Percentiles rank a stretch among this genome's conserved stretches.
These are phyloP conservation scores for Tetracladium marchalianum DNA, from an alignment of 495 filamentous ascomycete genomes.

Conservation along the genomic window DNA sequence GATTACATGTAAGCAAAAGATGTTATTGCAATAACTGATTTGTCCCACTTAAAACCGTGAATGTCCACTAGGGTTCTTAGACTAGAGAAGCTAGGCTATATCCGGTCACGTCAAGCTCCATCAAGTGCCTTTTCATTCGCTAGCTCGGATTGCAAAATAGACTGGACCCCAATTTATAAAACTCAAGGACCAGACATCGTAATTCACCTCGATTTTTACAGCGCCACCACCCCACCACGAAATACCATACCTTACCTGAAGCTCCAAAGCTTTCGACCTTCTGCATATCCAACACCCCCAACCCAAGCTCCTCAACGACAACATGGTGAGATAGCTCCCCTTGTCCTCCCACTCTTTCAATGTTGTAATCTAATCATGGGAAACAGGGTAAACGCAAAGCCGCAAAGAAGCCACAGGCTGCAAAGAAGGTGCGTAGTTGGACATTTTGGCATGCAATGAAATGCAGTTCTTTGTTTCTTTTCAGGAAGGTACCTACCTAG, in stretches of 20 bases:
- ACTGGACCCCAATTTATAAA: too few relatives aligned
- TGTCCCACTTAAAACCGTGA: too few relatives aligned
- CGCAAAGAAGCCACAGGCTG: conserved; percentile 68
- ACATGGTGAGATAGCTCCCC: conserved; percentile 5
- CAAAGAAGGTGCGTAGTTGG: conserved; percentile 56
- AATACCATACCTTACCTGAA: too few relatives aligned
- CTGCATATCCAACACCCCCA: not conserved
- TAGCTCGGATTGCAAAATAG: too few relatives aligned
- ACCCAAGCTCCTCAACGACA: not conserved
- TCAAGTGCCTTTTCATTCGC: too few relatives aligned
- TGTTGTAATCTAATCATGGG: conserved; percentile 1
- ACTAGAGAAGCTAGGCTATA: too few relatives aligned
- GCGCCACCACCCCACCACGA: too few relatives aligned
- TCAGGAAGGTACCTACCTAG: not conserved
- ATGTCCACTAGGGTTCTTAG: too few relatives aligned
- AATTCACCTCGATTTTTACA: too few relatives aligned
- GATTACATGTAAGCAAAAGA: not conserved
- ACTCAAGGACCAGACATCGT: too few relatives aligned
- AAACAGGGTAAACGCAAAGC: conserved; percentile 86
- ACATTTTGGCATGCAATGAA: not conserved
- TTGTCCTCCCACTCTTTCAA: not conserved
- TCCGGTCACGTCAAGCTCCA: too few relatives aligned
- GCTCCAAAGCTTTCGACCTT: not conserved
- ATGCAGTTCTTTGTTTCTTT: not conserved
- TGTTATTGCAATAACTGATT: too few relatives aligned